Conservation (phyloP, 371 early-diverging fungal species). For the Blakeslea trispora region DNA sequence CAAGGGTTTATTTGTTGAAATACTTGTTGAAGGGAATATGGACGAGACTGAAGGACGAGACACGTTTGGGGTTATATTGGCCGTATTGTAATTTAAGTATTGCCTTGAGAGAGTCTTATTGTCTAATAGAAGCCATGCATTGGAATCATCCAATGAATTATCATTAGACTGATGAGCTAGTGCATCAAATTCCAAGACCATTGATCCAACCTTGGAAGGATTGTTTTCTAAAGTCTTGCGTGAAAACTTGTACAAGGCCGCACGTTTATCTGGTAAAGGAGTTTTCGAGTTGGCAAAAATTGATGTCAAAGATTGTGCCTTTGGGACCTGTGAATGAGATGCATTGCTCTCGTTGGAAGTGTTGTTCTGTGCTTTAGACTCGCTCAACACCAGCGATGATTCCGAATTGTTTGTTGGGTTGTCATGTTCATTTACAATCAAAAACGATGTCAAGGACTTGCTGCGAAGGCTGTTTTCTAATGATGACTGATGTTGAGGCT, state of each 20-base stretch:
- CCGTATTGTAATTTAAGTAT: conserved; percentile 7
- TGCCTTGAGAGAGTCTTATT: conserved; percentile 28
- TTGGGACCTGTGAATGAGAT: too few species aligned
- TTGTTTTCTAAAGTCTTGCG: conserved; percentile 25
- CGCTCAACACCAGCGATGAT: background rate
- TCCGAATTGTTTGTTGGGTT: background rate
- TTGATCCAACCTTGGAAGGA: conserved; percentile 47
- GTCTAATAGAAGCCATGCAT: conserved; percentile 43
- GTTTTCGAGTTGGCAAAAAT: background rate
- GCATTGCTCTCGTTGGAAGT: too few species aligned
- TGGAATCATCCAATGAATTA: conserved; percentile 26
- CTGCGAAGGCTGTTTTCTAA: background rate
- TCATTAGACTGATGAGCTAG: conserved; percentile 35
- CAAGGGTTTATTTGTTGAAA: background rate
- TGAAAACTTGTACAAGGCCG: conserved; percentile 41
- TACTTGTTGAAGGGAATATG: background rate
- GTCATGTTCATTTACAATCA: background rate
- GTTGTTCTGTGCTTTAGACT: too few species aligned
- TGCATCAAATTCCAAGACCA: conserved; percentile 53
- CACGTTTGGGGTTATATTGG: background rate
- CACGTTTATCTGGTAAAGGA: conserved; percentile 18
- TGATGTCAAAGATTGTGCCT: background rate
- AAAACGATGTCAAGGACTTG: conserved; percentile 13
- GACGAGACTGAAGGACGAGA: background rate
- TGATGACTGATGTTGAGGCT: background rate